phyloP scores from a whole-genome alignment of 345 rosid species.

The Melaleuca alternifolia region DNA sequence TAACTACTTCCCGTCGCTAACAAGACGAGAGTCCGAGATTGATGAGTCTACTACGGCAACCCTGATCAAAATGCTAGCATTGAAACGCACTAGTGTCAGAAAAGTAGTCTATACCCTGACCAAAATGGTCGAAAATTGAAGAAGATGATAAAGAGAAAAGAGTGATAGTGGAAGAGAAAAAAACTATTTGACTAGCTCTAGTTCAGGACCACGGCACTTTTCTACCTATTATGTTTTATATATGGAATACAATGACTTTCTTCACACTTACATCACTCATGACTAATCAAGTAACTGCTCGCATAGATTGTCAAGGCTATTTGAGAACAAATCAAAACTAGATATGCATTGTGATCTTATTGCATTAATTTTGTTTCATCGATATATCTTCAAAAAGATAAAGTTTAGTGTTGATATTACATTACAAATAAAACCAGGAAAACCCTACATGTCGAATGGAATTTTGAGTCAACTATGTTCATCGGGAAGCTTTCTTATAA shows the following conservation, averaged over 20 bases:
- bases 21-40: background rate
- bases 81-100: background rate
- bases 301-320: too few relatives aligned
- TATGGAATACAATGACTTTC: background rate
- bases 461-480: too few relatives aligned
- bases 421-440: too few relatives aligned
- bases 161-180: too few relatives aligned
- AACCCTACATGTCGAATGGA: too few relatives aligned
- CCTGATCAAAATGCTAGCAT: background rate
- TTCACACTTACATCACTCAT: background rate
- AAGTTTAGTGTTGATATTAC: too few relatives aligned
- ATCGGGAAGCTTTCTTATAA: too few relatives aligned
- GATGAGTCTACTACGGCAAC: fast-evolving
- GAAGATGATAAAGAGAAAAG: too few relatives aligned
- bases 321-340: background rate
- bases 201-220: background rate
- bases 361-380: background rate
- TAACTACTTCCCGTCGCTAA: background rate
- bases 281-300: background rate
- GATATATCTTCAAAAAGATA: background rate
- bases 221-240: background rate
- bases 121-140: too few relatives aligned
- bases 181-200: too few relatives aligned
- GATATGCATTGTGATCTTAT: background rate
- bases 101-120: background rate